A percentile compares a stretch with the other conserved stretches of the same genome.
Conservation (phyloP, 108 stramenopile genomes). For the Poteriospumella lacustris region DNA sequence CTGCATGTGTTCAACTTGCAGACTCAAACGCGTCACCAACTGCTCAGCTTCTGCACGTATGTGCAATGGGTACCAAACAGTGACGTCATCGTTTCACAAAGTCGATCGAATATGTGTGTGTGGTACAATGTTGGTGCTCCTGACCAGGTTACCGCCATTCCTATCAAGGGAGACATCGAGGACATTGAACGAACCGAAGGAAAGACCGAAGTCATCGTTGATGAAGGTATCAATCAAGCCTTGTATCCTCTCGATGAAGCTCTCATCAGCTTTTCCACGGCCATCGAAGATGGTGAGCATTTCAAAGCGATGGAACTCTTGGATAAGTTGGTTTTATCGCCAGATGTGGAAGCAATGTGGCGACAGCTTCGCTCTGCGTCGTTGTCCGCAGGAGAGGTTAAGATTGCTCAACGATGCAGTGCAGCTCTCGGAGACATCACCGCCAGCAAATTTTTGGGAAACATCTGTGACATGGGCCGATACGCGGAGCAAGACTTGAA, state of each 20-base stretch:
- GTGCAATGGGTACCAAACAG: slow-evolving; percentile 65
- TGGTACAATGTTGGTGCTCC: slow-evolving; percentile 65
- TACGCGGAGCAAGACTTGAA: slow-evolving; percentile 36
- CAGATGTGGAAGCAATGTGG: slow-evolving; percentile 66
- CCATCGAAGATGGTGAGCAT: slow-evolving; percentile 55
- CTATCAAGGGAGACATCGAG: slow-evolving; percentile 62
- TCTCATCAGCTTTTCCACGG: slow-evolving; percentile 58
- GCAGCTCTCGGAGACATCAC: slow-evolving; percentile 60
- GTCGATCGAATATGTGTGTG: slow-evolving; percentile 51
- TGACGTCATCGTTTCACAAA: slow-evolving; percentile 63
- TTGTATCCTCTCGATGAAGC: slow-evolving; percentile 59
- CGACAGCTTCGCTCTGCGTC: slow-evolving; percentile 47
- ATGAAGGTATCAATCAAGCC: slow-evolving; percentile 55
- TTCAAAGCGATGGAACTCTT: slow-evolving; percentile 52
- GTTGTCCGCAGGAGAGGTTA: slow-evolving; percentile 39
- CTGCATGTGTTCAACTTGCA: slow-evolving; percentile 52
- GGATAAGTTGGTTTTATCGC: slow-evolving; percentile 49
- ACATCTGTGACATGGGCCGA: slow-evolving; percentile 37
- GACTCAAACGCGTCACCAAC: slow-evolving; percentile 43
- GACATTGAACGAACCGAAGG: slow-evolving; percentile 59
- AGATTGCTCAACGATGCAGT: slow-evolving; percentile 51
- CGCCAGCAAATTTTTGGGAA: slow-evolving; percentile 46
- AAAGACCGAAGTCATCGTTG: slow-evolving; percentile 60
- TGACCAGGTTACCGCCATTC: slow-evolving; percentile 53
- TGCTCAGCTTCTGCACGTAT: slow-evolving; percentile 58